These are phyloP conservation scores for Triglochin maritima DNA, from an alignment of 106 monocot genomes.

Conservation along the genomic window DNA sequence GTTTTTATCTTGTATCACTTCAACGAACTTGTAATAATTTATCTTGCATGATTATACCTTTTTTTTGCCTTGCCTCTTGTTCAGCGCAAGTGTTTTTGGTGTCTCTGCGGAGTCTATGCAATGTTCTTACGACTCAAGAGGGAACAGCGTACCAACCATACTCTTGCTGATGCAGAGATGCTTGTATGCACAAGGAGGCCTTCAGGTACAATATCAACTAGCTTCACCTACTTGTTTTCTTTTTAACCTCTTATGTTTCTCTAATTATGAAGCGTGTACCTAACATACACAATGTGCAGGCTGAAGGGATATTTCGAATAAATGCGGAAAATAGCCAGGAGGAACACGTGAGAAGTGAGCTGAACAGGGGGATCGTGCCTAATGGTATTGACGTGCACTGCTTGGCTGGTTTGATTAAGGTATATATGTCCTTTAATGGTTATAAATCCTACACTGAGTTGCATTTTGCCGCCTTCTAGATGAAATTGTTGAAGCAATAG, in stretches of 20 bases:
- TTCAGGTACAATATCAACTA: conserved; percentile 10
- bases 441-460: neutral
- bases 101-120: conserved; percentile 17
- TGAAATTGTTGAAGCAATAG: neutral
- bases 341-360: conserved; percentile 21
- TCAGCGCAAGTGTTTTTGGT: conserved; percentile 16
- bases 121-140: conserved; percentile 11
- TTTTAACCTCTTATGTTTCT: neutral
- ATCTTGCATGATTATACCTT: too few species aligned
- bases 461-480: neutral
- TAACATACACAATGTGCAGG: conserved; percentile 7
- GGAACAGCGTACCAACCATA: conserved; percentile 17
- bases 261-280: neutral
- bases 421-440: neutral
- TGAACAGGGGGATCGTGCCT: conserved; percentile 16
- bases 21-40: too few species aligned
- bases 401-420: conserved; percentile 30
- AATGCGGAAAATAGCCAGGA: conserved; percentile 21
- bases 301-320: conserved; percentile 27
- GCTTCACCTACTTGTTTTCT: neutral
- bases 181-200: conserved; percentile 19
- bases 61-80: neutral
- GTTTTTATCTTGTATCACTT: too few species aligned
- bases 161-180: conserved; percentile 12
- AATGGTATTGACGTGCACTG: conserved; percentile 20